Evolutionary conservation across 192 early-diverging fungal species (phyloP).

Genomic region (Backusella mclennaniae): DNA sequence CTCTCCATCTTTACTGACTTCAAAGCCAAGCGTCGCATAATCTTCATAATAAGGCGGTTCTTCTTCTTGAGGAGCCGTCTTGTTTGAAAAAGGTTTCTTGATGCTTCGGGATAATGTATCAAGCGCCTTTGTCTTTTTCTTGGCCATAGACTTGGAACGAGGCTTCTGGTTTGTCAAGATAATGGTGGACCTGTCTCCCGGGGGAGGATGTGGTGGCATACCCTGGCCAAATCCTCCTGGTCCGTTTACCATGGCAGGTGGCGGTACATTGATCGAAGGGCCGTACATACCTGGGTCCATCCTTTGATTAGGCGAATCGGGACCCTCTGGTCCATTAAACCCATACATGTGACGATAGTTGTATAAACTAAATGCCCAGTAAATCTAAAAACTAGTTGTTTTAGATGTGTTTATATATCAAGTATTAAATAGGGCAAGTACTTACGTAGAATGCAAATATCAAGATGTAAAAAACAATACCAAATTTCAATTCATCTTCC

Average conservation of each 20-base stretch:
- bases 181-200: conserved; percentile 13
- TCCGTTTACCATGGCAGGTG: not conserved
- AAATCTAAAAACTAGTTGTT: not conserved
- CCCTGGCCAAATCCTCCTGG: conserved; percentile 12
- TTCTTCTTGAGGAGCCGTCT: not conserved
- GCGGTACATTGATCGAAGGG: not conserved
- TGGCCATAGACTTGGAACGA: not conserved
- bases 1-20: not conserved
- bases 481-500: conserved; percentile 39
- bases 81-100: conserved; percentile 2
- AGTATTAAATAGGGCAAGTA: not conserved
- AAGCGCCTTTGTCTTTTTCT: not conserved
- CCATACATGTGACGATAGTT: not conserved
- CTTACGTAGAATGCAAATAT: conserved; percentile 38
- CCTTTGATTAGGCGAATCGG: not conserved
- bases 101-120: conserved; percentile 2
- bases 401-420: not conserved
- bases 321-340: not conserved
- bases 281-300: not conserved
- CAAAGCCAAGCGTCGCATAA: not conserved
- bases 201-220: not conserved
- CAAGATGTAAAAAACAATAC: conserved; percentile 22
- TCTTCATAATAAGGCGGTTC: not conserved
- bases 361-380: conserved; percentile 8
- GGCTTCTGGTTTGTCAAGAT: conserved; percentile 30